phyloP scores from a whole-genome alignment of 1,284 basidiomycete genomes.

The Boletus hoseneyae region DNA sequence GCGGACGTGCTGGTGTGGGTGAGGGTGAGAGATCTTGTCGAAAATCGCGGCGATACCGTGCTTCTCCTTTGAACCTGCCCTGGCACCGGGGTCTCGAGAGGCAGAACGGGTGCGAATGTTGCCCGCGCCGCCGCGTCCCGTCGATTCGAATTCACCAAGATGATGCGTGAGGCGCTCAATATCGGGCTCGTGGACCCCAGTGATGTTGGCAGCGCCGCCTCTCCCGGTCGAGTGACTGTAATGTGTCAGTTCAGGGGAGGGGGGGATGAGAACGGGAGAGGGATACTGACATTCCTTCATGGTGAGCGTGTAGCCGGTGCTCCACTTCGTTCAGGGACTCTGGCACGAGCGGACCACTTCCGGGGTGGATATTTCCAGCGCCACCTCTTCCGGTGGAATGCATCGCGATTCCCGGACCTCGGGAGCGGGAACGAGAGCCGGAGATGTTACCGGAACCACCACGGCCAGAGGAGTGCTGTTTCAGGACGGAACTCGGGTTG shows the following conservation, averaged over 20 bases:
- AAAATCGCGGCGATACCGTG: constrained; percentile 32
- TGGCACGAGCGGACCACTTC: constrained; percentile 17
- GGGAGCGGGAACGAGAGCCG: constrained; percentile 33
- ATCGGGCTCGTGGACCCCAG: constrained; percentile 36
- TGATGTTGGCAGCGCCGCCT: constrained; percentile 64
- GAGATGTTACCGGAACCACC: constrained; percentile 33
- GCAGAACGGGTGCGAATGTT: constrained; percentile 56
- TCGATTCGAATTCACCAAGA: constrained; percentile 38
- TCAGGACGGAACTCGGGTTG: constrained; percentile 1
- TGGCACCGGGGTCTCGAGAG: constrained; percentile 35
- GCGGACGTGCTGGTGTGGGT: constrained; percentile 7
- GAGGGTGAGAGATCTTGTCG: constrained; percentile 28
- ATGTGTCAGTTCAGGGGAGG: background rate
- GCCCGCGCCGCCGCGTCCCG: constrained; percentile 72
- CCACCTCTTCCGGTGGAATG: constrained; percentile 67
- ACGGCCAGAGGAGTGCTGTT: constrained; percentile 47
- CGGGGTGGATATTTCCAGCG: constrained; percentile 55
- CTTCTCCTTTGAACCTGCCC: constrained; percentile 31
- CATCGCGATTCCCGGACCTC: constrained; percentile 29
- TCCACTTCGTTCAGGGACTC: constrained; percentile 45
- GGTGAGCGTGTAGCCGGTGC: constrained; percentile 33
- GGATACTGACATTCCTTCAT: constrained; percentile 42
- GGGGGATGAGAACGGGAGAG: background rate
- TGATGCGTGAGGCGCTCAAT: constrained; percentile 36
- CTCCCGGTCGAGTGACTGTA: constrained; percentile 65